These are phyloP conservation scores for Musa balbisiana DNA, from an alignment of 202 grass and related monocot species.

Conservation along the genomic window DNA sequence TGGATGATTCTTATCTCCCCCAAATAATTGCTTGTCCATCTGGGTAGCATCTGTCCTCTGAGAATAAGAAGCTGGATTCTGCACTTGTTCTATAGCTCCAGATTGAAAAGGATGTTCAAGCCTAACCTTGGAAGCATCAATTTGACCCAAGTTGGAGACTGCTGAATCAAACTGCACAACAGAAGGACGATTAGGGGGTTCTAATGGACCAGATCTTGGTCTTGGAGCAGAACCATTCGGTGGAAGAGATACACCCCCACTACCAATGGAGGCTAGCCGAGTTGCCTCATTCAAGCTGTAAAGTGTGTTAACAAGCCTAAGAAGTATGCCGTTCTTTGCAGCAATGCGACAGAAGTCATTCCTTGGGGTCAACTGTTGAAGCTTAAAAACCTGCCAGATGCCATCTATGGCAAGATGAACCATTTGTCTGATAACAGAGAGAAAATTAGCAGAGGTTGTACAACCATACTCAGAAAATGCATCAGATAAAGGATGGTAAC, in stretches of 20 bases:
- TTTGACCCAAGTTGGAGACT: slow-evolving; percentile 29
- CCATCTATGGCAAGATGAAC: slow-evolving; percentile 97
- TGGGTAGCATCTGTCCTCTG: slow-evolving; percentile 7
- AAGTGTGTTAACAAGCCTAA: slow-evolving; percentile 81
- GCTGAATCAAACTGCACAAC: background rate
- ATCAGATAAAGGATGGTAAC: slow-evolving; percentile 14
- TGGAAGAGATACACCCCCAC: slow-evolving; percentile 56
- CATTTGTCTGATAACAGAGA: slow-evolving; percentile 74
- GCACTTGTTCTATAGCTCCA: slow-evolving; percentile 47
- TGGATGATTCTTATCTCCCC: slow-evolving; percentile 35
- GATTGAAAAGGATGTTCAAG: slow-evolving; percentile 57
- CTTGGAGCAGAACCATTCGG: slow-evolving; percentile 73
- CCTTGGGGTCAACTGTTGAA: slow-evolving; percentile 73
- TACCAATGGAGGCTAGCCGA: slow-evolving; percentile 59
- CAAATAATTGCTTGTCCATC: slow-evolving; percentile 7
- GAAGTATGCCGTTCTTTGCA: slow-evolving; percentile 84
- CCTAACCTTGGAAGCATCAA: slow-evolving; percentile 48
- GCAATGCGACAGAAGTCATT: slow-evolving; percentile 97
- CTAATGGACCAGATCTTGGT: slow-evolving; percentile 67
- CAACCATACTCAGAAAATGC: background rate
- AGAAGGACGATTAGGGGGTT: slow-evolving; percentile 29
- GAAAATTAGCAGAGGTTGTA: slow-evolving; percentile 20
- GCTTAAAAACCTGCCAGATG: slow-evolving; percentile 97
- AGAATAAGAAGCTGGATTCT: slow-evolving; percentile 20
- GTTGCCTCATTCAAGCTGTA: slow-evolving; percentile 99